Percentiles rank a stretch among this genome's conserved stretches.
These are phyloP conservation scores for Jatropha multifida DNA, from an alignment of 441 rosid genomes.

Conservation along the genomic window DNA sequence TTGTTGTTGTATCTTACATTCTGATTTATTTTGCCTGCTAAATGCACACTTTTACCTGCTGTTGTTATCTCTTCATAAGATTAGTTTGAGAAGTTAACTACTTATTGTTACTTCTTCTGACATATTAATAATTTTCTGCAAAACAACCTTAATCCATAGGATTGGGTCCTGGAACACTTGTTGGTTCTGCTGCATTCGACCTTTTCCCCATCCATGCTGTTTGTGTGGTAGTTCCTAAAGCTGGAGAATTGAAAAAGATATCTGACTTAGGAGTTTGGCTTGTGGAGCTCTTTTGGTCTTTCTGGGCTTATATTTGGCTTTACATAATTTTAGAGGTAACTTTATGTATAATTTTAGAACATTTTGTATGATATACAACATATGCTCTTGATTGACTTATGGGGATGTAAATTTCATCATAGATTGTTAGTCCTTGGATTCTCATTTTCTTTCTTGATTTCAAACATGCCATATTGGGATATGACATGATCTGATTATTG, in stretches of 20 bases:
- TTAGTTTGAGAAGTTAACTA: neutral
- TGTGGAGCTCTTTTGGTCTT: slow-evolving; percentile 95
- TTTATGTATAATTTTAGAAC: neutral
- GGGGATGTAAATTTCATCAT: neutral
- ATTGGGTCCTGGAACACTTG: slow-evolving; percentile 97
- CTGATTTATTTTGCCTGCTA: slow-evolving; percentile 2
- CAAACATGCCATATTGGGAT: neutral
- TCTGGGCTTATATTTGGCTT: slow-evolving; percentile 96
- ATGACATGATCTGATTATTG: slow-evolving; percentile 1
- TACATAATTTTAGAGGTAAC: slow-evolving; percentile 88
- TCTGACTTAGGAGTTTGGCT: slow-evolving; percentile 93
- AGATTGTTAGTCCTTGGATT: neutral
- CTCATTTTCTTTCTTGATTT: neutral
- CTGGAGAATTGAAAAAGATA: slow-evolving; percentile 91
- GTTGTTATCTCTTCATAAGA: neutral
- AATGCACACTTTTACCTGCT: neutral
- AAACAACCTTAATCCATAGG: slow-evolving; percentile 38
- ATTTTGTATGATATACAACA: neutral
- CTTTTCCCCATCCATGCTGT: slow-evolving; percentile 96
- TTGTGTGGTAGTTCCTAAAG: slow-evolving; percentile 90
- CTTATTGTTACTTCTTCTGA: neutral
- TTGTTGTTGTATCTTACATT: neutral
- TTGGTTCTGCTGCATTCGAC: slow-evolving; percentile 98
- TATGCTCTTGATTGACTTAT: neutral
- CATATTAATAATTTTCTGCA: slow-evolving; percentile 5